Evolutionary conservation across 1,284 basidiomycete species (phyloP), one percentile per base, ranked within the genome.

Genomic region (Apiotrichum akiyoshidainum): DNA sequence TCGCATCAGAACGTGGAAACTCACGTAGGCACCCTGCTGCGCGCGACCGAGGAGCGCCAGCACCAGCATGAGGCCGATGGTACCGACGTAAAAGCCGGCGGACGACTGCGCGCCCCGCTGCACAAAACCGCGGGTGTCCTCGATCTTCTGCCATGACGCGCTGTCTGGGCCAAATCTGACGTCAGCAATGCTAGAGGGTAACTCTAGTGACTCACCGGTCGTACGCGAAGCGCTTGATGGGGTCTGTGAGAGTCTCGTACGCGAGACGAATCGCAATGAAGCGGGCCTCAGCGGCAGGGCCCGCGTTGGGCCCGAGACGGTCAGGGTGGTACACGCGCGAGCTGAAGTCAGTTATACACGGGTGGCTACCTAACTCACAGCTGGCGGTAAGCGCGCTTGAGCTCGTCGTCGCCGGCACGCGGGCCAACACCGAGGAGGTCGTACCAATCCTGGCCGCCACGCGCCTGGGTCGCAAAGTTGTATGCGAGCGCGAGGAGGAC

Each of bases 171-270:
- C 61, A 34, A 63, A 63, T 0, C 57, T 58, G 47, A 42, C 26
- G 53, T 57, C 31, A 57, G 52, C 46, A 19, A 16, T n/a, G 17
- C 26, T 31, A 4, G 33, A 34, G 11, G 33, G 5, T 35, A 16
- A 12, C 39, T n/a, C 31, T 17, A 19, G 26, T 31, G 57, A 87
- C 87, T 84, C 81, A 77, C 72, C 77, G 67, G 53, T 94, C 91
- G 73, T 94, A 94, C 0, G 90, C 91, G 78, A 90, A 92, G 48
- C 90, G 79, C 58, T 86, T 86, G 1, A 85, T 81, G 0, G 91
- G 89, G 65, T 92, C 84, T 59, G 85, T 89, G 35, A 94, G 75
- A 0, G 86, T 85, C 71, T 94, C 90, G 69, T 87, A 92, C 19
- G 87, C 88, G 65, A 86, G 83, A 53, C 90, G 80, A 2, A 89